phyloP scores from a whole-genome alignment of 2,329 filamentous ascomycete genomes.

The Venturiaceae sp. region DNA sequence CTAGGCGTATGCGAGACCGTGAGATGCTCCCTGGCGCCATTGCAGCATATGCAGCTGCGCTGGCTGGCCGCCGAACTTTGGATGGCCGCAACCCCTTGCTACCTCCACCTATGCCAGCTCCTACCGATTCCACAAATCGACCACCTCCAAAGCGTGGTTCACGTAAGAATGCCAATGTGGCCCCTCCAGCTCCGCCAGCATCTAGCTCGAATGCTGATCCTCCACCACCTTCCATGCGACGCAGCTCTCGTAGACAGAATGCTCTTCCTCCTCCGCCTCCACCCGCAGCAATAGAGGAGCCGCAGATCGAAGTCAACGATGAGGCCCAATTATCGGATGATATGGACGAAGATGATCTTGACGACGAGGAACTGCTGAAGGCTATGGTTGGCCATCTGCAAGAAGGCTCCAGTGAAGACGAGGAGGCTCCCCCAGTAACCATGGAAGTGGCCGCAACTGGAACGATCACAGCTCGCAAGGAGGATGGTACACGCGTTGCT shows the following conservation, averaged over 20 bases:
- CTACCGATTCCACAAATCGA: constrained; percentile 21
- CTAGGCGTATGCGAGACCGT: constrained; percentile 51
- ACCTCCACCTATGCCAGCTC: constrained; percentile 20
- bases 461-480: constrained; percentile 82
- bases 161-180: background rate
- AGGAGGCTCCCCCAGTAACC: constrained; percentile 79
- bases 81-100: background rate
- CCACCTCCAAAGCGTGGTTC: constrained; percentile 19
- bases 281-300: constrained; percentile 46
- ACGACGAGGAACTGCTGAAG: constrained; percentile 55
- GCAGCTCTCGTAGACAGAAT: constrained; percentile 48
- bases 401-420: constrained; percentile 67
- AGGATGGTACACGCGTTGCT: constrained; percentile 78
- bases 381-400: constrained; percentile 87
- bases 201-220: constrained; percentile 28
- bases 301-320: constrained; percentile 79
- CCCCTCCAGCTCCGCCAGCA: background rate
- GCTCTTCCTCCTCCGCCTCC: constrained; percentile 39
- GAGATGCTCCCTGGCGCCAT: constrained; percentile 51
- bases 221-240: constrained; percentile 38
- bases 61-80: constrained; percentile 39
- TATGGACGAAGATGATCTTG: constrained; percentile 50
- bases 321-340: constrained; percentile 77
- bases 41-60: constrained; percentile 69
- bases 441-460: constrained; percentile 80